Base-by-base conservation (phyloP, 225 moss, liverwort and hornwort species). In the Pseudoscleropodium purum region DNA sequence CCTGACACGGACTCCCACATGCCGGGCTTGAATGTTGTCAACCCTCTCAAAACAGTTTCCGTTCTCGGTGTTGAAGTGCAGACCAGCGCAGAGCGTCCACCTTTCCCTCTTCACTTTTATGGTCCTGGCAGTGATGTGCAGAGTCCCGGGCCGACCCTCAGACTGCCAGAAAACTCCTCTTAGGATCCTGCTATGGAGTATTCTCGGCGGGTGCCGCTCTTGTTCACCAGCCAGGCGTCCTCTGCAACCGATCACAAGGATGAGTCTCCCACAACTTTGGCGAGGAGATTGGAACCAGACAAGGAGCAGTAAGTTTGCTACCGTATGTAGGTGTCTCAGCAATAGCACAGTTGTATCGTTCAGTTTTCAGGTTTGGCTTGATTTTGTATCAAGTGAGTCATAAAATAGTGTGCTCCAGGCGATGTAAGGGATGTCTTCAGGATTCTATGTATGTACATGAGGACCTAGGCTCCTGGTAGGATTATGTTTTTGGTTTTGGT, bases 31-130 rank as follows among this genome's bases (percentile, higher is more conserved):
- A 91, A 88, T 54, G 87, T 79, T 76, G 90, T 68, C 33, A 83
- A 89, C 27, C 75, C 75, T 34, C 78, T 54, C 10, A 90, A 86
- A 73, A 87, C 75, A 24, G 76, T 84, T 73, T 90, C 86, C 10
- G 85, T 89, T 47, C 91, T 88, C 67, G 90, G 91, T 31, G 88
- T 91, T 43, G 90, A 84, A 65, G 87, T 90, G 20, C 87, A 83
- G 83, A 47, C 86, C 51, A n/a, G 29, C 57, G 75, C 51, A 47
- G 84, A 82, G 65, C 81, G 87, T 77, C 86, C 88, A 68, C 83
- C 89, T 81, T 84, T 84, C 70, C 88, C 90, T 36, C 91, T 80
- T 18, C 89, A 84, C 84, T 88, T 91, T 39, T 87, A 88, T 67
- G 86, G 85, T 68, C 87, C 87, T 23, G 41, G 86, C 73, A 75